A percentile compares a stretch with the other conserved stretches of the same genome.
phyloP scores from a whole-genome alignment of 768 basidiomycete genomes.

The Podaxis pistillaris region DNA sequence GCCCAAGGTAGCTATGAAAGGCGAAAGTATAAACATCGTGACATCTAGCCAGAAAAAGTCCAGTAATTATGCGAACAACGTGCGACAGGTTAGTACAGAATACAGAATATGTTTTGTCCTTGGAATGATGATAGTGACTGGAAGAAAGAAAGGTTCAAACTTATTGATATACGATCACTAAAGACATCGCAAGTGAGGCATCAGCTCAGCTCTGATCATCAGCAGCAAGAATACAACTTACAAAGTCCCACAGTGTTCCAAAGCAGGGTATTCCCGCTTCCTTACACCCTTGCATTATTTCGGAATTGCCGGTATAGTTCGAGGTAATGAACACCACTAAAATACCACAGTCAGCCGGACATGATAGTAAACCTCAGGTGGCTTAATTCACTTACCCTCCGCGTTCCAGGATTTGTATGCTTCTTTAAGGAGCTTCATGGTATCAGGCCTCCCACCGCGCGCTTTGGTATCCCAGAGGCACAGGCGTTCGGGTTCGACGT shows the following conservation, averaged over 20 bases:
- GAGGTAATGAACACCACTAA: conserved; percentile 80
- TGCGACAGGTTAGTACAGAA: too few species aligned
- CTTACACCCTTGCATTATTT: conserved; percentile 80
- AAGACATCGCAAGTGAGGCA: conserved; percentile 17
- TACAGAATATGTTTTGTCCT: too few species aligned
- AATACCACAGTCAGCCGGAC: conserved; percentile 9
- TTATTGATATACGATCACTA: conserved; percentile 21
- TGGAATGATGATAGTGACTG: not conserved
- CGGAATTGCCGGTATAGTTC: conserved; percentile 75
- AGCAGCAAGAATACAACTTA: conserved; percentile 21
- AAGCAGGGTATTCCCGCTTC: conserved; percentile 64
- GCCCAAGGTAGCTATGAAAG: too few species aligned
- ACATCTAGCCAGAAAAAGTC: too few species aligned
- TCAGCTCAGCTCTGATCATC: not conserved
- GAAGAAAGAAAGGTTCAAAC: not conserved
- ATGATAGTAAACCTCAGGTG: not conserved
- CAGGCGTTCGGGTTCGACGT: conserved; percentile 71
- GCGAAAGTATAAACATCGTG: too few species aligned
- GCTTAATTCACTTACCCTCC: conserved; percentile 43
- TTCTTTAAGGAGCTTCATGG: conserved; percentile 74
- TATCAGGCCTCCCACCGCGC: conserved; percentile 73
- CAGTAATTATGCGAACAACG: too few species aligned
- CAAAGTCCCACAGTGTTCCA: conserved; percentile 74
- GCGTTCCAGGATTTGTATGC: conserved; percentile 68
- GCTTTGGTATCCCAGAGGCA: conserved; percentile 77